Conservation (phyloP, 768 basidiomycete genomes). For the Suillus discolor region DNA sequence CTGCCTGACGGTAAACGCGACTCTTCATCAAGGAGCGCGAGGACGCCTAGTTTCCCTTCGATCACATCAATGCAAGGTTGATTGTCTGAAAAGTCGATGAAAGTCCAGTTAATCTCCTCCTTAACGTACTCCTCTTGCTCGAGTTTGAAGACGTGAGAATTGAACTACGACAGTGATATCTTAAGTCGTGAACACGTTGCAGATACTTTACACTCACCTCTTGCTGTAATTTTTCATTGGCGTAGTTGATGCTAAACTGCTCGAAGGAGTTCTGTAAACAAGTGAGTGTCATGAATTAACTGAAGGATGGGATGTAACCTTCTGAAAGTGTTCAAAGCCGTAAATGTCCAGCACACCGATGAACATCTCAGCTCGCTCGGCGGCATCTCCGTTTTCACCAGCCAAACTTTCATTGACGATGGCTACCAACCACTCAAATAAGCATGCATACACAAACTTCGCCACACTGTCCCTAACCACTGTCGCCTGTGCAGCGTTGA, state of each 20-base stretch:
- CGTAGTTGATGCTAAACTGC: conserved; percentile 99
- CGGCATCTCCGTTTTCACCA: conserved; percentile 92
- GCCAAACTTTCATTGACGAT: conserved; percentile 97
- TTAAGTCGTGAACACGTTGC: conserved; percentile 20
- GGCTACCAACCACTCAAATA: conserved; percentile 98
- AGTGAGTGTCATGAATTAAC: conserved; percentile 10
- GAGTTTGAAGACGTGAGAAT: conserved; percentile 98
- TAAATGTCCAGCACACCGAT: conserved; percentile 99
- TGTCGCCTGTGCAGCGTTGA: conserved; percentile 87
- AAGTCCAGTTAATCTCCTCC: conserved; percentile 99
- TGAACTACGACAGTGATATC: conserved; percentile 62
- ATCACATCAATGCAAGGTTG: conserved; percentile 99
- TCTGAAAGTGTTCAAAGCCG: conserved; percentile 96
- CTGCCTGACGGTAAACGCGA: conserved; percentile 94
- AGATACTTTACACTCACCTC: conserved; percentile 58
- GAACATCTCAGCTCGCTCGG: conserved; percentile 93
- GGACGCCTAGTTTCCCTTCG: conserved; percentile 94
- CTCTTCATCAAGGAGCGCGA: conserved; percentile 95
- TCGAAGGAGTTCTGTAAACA: conserved; percentile 78
- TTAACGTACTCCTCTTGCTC: conserved; percentile 99
- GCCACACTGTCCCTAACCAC: conserved; percentile 96
- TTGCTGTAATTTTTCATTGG: conserved; percentile 97
- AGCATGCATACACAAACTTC: conserved; percentile 97
- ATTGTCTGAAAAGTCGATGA: conserved; percentile 99
- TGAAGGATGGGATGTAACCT: conserved; percentile 45